phyloP scores from a whole-genome alignment of 768 basidiomycete species.

The Mycena rebaudengoi region DNA sequence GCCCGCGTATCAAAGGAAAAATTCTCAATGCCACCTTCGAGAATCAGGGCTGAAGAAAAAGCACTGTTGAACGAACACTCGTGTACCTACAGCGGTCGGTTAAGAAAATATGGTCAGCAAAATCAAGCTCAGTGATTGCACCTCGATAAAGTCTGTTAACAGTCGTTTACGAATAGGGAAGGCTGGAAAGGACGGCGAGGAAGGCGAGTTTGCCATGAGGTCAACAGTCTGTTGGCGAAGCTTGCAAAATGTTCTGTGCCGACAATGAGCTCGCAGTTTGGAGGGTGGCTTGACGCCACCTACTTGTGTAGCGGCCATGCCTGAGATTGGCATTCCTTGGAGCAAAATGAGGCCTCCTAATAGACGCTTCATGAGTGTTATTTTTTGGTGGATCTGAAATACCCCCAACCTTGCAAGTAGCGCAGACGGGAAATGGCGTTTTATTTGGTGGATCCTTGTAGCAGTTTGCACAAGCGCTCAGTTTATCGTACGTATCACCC shows the following conservation, averaged over 20 bases:
- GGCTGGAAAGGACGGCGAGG: constrained; percentile 4
- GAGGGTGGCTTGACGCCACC: neutral
- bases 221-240: constrained; percentile 1
- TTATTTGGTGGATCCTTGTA: constrained; percentile 4
- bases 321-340: constrained; percentile 13
- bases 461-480: constrained; percentile 10
- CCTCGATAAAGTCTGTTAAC: constrained; percentile 22
- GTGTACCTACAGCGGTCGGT: neutral
- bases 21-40: constrained; percentile 15
- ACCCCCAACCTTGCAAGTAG: constrained; percentile 9
- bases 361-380: neutral
- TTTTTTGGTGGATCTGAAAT: neutral
- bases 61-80: constrained; percentile 13
- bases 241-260: constrained; percentile 5
- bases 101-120: neutral
- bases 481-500: constrained; percentile 17
- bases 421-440: constrained; percentile 7
- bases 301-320: constrained; percentile 20
- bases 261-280: neutral
- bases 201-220: constrained; percentile 5
- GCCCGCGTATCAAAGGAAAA: constrained; percentile 3
- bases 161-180: constrained; percentile 15
- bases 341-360: constrained; percentile 22
- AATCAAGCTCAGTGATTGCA: neutral
- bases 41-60: constrained; percentile 5